A percentile compares a stretch with the other conserved stretches of the same genome.
phyloP scores from a whole-genome alignment of 2,329 filamentous ascomycete genomes.

The Colletotrichum destructivum region DNA sequence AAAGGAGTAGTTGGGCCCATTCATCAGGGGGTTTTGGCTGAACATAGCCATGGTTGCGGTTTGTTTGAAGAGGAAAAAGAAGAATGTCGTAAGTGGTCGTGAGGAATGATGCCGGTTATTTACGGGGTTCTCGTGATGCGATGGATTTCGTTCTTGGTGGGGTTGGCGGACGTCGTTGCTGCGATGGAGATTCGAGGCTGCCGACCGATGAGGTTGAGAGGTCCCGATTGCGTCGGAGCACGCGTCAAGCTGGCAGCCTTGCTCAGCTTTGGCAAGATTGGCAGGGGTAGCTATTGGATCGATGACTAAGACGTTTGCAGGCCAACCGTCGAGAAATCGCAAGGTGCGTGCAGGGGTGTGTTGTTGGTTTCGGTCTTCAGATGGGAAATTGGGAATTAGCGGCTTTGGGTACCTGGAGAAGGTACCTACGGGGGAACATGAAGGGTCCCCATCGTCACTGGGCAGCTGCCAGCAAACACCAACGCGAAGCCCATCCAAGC shows the following conservation, averaged over 20 bases:
- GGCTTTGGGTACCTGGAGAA: neutral
- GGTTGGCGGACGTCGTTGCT: constrained; percentile 31
- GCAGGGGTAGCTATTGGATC: constrained; percentile 51
- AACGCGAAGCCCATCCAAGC: constrained; percentile 4
- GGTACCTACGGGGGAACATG: neutral
- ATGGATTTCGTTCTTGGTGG: constrained; percentile 39
- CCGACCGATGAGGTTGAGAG: constrained; percentile 47
- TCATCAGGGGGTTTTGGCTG: constrained; percentile 78
- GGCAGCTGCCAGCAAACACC: constrained; percentile 22
- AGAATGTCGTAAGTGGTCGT: constrained; percentile 10
- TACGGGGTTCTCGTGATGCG: constrained; percentile 23
- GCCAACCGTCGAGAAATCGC: constrained; percentile 35
- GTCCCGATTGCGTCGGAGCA: constrained; percentile 46
- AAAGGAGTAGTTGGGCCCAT: constrained; percentile 79
- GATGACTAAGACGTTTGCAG: constrained; percentile 58
- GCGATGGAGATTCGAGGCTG: constrained; percentile 34
- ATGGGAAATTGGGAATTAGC: constrained; percentile 23
- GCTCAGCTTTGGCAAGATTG: constrained; percentile 44
- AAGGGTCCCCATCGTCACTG: constrained; percentile 34
- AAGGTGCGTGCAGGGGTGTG: constrained; percentile 34
- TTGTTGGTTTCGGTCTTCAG: constrained; percentile 15
- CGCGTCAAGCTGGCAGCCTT: constrained; percentile 69
- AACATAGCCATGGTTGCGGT: constrained; percentile 73
- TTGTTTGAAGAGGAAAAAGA: constrained; percentile 26
- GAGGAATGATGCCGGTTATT: constrained; percentile 5